A percentile compares a stretch with the other conserved stretches of the same genome.
phyloP scores from a whole-genome alignment of 352 stramenopile species.

The Phytophthora niederhauseri region DNA sequence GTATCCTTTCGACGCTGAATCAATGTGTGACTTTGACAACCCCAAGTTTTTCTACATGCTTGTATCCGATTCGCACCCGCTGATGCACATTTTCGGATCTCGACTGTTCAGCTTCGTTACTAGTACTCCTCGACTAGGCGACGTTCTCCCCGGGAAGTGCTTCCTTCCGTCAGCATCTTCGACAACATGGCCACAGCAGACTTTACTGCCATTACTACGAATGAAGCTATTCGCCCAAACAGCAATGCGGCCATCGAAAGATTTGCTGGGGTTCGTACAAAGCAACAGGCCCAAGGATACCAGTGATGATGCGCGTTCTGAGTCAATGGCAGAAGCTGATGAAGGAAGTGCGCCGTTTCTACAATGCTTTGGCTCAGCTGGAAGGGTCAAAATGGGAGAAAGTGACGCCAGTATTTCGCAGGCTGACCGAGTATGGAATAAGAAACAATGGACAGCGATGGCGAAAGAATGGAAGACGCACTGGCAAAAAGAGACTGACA shows the following conservation, averaged over 20 bases:
- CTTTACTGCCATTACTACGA: constrained; percentile 55
- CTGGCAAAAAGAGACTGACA: constrained; percentile 54
- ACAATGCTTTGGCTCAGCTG: constrained; percentile 17
- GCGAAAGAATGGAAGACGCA: constrained; percentile 54
- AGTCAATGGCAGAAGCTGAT: constrained; percentile 23
- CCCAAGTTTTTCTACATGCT: constrained; percentile 77
- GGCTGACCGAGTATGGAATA: constrained; percentile 44
- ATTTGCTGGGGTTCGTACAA: constrained; percentile 51
- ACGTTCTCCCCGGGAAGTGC: constrained; percentile 49
- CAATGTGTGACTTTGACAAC: constrained; percentile 79
- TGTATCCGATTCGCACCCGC: constrained; percentile 73
- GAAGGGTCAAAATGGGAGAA: constrained; percentile 19
- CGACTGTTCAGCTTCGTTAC: constrained; percentile 77
- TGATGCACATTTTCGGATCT: constrained; percentile 80
- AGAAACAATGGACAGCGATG: constrained; percentile 49
- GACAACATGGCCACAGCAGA: constrained; percentile 32
- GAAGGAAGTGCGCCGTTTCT: constrained; percentile 21
- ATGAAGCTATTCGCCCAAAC: constrained; percentile 56
- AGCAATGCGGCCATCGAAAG: constrained; percentile 44
- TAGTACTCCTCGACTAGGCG: constrained; percentile 48
- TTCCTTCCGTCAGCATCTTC: constrained; percentile 65
- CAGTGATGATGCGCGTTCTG: constrained; percentile 5
- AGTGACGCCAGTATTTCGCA: constrained; percentile 19
- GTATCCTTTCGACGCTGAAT: constrained; percentile 76
- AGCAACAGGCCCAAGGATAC: constrained; percentile 25